Evolutionary conservation across 2,329 filamentous ascomycete species (phyloP).

Genomic region (Talaromyces atroroseus): DNA sequence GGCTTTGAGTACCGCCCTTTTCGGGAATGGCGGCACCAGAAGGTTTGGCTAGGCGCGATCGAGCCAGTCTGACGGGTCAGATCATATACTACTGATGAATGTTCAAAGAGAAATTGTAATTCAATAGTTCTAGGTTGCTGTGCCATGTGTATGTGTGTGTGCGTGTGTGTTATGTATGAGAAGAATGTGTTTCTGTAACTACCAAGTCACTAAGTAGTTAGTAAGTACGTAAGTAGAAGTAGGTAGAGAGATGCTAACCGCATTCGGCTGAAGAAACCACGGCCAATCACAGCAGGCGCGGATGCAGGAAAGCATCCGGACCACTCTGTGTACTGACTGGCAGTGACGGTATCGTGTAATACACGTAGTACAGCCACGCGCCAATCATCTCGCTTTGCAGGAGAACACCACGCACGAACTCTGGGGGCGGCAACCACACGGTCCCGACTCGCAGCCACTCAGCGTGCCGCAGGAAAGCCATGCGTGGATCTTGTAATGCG

Average conservation of each 20-base stretch:
- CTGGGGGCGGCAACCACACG: background rate
- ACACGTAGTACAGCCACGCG: background rate
- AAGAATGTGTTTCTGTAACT: no score
- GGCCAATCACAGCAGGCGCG: no score
- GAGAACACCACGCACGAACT: background rate
- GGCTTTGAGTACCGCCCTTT: constrained; percentile 5
- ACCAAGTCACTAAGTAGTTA: no score
- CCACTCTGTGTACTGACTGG: background rate
- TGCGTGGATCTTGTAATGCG: background rate
- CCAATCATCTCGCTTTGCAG: background rate
- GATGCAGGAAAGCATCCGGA: background rate
- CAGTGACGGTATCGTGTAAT: no score
- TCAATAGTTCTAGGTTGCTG: no score
- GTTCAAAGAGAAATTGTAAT: no score
- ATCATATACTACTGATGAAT: background rate
- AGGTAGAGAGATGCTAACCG: background rate
- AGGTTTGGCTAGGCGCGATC: constrained; percentile 5
- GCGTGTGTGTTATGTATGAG: no score
- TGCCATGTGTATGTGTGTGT: no score
- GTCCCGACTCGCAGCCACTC: background rate
- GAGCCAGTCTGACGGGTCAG: constrained; percentile 13
- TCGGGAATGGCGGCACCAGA: constrained; percentile 4
- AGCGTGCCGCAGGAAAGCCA: background rate
- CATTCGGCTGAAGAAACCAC: background rate
- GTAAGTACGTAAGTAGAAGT: background rate